Conservation (phyloP, 1,139 yeast species). For the Debaryomycetaceae sp. region DNA sequence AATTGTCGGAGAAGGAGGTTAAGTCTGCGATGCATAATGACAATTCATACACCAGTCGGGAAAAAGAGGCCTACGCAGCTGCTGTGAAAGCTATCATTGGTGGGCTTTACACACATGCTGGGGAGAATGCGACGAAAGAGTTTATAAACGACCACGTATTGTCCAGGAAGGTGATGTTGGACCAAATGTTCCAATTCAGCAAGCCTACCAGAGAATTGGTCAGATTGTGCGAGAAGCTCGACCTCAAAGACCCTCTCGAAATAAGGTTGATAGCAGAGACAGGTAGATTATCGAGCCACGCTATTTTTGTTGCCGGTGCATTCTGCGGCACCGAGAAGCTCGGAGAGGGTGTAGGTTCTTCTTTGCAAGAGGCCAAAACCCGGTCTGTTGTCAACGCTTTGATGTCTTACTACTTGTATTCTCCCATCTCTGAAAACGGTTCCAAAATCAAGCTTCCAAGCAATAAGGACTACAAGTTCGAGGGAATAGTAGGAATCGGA, state of each 20-base stretch:
- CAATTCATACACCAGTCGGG: constrained; percentile 25
- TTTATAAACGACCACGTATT: constrained; percentile 73
- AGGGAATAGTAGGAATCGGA: constrained; percentile 52
- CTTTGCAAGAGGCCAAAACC: constrained; percentile 85
- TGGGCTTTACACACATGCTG: constrained; percentile 63
- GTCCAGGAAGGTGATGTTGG: constrained; percentile 72
- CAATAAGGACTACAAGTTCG: constrained; percentile 44
- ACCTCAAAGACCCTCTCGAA: constrained; percentile 68
- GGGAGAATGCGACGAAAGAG: constrained; percentile 55
- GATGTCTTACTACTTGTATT: constrained; percentile 87
- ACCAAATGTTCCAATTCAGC: constrained; percentile 71
- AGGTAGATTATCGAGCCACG: constrained; percentile 81
- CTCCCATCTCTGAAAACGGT: constrained; percentile 57
- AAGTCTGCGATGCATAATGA: constrained; percentile 14
- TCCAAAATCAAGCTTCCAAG: constrained; percentile 53
- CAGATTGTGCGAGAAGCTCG: constrained; percentile 72
- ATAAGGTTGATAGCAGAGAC: constrained; percentile 86
- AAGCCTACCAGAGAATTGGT: constrained; percentile 86
- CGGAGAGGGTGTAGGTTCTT: constrained; percentile 96
- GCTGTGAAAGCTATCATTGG: constrained; percentile 73
- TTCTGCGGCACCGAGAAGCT: constrained; percentile 78
- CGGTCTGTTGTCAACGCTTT: constrained; percentile 90
- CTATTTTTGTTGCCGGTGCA: constrained; percentile 88
- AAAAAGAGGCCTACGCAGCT: constrained; percentile 45
- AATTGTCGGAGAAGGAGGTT: constrained; percentile 35